phyloP scores from a whole-genome alignment of 2,329 filamentous ascomycete species.

The Cadophora malorum region DNA sequence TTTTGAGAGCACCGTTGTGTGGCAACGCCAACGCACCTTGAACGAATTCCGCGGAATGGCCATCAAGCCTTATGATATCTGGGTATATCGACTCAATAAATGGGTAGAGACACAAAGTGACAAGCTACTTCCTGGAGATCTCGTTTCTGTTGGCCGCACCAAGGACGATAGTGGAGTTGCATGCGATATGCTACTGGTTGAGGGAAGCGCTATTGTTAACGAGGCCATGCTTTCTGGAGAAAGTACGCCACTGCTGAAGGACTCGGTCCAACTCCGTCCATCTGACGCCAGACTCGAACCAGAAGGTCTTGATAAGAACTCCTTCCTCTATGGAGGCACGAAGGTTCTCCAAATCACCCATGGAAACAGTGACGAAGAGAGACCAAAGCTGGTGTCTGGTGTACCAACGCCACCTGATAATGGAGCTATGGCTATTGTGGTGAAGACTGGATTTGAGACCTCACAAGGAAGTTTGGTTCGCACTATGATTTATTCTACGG shows the following conservation, averaged over 20 bases:
- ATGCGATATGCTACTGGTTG: constrained; percentile 94
- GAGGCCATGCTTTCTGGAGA: constrained; percentile 99
- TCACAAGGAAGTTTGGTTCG: constrained; percentile 97
- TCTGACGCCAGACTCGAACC: constrained; percentile 80
- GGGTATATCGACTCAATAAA: constrained; percentile 84
- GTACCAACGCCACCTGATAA: constrained; percentile 88
- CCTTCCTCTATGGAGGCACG: constrained; percentile 95
- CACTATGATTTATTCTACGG: constrained; percentile 99
- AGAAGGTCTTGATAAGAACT: constrained; percentile 94
- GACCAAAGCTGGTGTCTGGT: constrained; percentile 74
- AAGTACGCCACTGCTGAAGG: constrained; percentile 95
- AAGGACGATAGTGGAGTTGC: constrained; percentile 98
- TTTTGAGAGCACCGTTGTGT: constrained; percentile 98
- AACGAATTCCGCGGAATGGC: constrained; percentile 99
- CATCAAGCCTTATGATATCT: constrained; percentile 97
- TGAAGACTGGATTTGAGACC: constrained; percentile 98
- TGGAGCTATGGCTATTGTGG: constrained; percentile 90
- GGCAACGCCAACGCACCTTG: constrained; percentile 95
- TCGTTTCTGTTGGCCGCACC: constrained; percentile 89
- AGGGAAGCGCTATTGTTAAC: constrained; percentile 96
- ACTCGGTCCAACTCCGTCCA: constrained; percentile 90
- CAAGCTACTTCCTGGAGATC: constrained; percentile 88
- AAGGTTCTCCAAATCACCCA: constrained; percentile 97
- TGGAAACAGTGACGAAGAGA: constrained; percentile 77
- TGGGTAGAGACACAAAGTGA: constrained; percentile 92